Base-by-base conservation (phyloP, 345 rosid genomes). In the Sonneratia alba region DNA sequence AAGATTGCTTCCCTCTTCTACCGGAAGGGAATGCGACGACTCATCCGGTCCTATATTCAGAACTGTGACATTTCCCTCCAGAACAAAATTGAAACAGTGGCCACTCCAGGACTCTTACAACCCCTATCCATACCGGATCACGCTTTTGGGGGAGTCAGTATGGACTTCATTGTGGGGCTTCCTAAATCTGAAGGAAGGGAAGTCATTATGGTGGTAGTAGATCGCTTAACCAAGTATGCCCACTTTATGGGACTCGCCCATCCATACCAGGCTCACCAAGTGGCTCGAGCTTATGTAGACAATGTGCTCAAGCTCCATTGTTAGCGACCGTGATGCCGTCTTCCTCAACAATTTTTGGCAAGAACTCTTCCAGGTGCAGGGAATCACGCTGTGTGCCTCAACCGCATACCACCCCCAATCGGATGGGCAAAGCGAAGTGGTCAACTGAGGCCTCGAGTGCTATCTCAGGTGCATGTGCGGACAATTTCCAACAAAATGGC, bases 261-360 rank as follows among this genome's bases (percentile, higher is more conserved):
- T n/a, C n/a, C n/a, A n/a, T n/a, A n/a, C n/a, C n/a, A n/a, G n/a
- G n/a, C n/a, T n/a, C n/a, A n/a, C n/a, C n/a, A n/a, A n/a, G n/a
- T n/a, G n/a, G n/a, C n/a, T n/a, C n/a, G n/a, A n/a, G n/a, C n/a
- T n/a, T n/a, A n/a, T n/a, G n/a, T n/a, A n/a, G n/a, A n/a, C n/a
- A n/a, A n/a, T n/a, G n/a, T n/a, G n/a, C n/a, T n/a, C n/a, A n/a
- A n/a, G 36, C 2, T 6, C 43, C 15, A 66, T 66, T 36, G n/a
- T 19, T 10, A 66, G 68, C 15, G 43, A 66, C 36, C 19, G 40
- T 7, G 43, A 66, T 22, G n/a, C 68, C 15, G 24, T 66, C 19
- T 66, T 66, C 43, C 43, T 66, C 18, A 66, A 43, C 22, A 40
- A 34, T 9, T 66, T 66, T 40, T 66, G 68, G 68, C 67, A 22